phyloP scores from a whole-genome alignment of 352 stramenopile genomes.

The Globisporangium polare region DNA sequence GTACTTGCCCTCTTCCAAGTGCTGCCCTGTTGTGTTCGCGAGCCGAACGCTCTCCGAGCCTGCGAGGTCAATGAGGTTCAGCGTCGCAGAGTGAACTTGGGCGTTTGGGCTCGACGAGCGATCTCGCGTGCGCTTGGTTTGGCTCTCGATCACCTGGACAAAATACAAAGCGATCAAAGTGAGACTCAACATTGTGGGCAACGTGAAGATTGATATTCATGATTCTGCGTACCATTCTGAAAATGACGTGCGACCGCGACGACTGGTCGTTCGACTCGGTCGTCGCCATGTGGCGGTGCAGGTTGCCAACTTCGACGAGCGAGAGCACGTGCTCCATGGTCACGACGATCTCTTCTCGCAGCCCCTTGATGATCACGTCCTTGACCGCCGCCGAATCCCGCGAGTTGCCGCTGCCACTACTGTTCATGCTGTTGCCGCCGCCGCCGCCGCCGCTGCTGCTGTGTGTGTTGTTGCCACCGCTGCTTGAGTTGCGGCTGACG shows the following conservation, averaged over 20 bases:
- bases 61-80: conserved; percentile 90
- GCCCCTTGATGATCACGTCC: conserved; percentile 83
- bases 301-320: conserved; percentile 76
- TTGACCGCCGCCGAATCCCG: conserved; percentile 38
- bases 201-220: not conserved
- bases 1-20: conserved; percentile 81
- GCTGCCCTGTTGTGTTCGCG: conserved; percentile 70
- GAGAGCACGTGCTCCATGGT: conserved; percentile 80
- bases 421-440: conserved; percentile 1
- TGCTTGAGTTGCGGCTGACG: conserved; percentile 39
- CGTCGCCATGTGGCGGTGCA: conserved; percentile 71
- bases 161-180: conserved; percentile 40
- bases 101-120: conserved; percentile 11
- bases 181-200: conserved; percentile 15
- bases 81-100: conserved; percentile 66
- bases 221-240: conserved; percentile 45
- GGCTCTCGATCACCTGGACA: conserved; percentile 65
- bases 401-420: conserved; percentile 15
- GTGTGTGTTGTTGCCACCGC: conserved; percentile 7
- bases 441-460: too few species aligned
- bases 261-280: conserved; percentile 80
- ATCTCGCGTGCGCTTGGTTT: conserved; percentile 41
- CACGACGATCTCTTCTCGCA: conserved; percentile 77
- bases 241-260: conserved; percentile 73
- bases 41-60: conserved; percentile 86